Evolutionary conservation across 139 green algal species (phyloP).

Genomic region (Spirogloea muscicola): DNA sequence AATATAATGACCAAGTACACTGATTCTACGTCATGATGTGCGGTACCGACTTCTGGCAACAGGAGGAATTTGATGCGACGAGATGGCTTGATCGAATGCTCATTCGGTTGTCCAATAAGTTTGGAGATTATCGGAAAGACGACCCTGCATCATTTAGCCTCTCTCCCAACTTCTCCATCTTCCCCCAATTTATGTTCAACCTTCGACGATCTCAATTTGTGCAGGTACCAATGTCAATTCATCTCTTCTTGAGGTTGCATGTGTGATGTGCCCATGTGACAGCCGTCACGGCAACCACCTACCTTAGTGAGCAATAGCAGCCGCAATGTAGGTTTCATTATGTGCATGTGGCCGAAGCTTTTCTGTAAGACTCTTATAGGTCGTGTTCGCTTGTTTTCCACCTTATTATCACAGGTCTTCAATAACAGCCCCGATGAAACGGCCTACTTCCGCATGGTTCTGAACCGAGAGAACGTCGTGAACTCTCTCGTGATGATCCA

Average conservation of each 20-base stretch:
- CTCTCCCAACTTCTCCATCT: constrained; percentile 76
- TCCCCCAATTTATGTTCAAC: constrained; percentile 99
- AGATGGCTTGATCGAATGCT: constrained; percentile 85
- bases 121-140: constrained; percentile 84
- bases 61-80: constrained; percentile 95
- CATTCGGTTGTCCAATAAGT: constrained; percentile 64
- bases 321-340: neutral
- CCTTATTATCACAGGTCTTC: constrained; percentile 70
- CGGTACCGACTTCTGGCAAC: too few relatives aligned
- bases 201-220: constrained; percentile 89
- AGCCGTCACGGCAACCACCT: neutral
- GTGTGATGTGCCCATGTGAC: too few relatives aligned
- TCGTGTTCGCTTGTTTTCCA: constrained; percentile 1
- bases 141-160: constrained; percentile 89
- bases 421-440: constrained; percentile 96
- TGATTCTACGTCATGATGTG: too few relatives aligned
- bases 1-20: too few relatives aligned
- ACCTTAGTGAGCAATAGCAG: neutral
- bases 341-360: neutral
- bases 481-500: constrained; percentile 91
- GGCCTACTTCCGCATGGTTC: constrained; percentile 80
- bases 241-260: neutral
- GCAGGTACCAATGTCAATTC: constrained; percentile 56
- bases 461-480: constrained; percentile 75
- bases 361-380: neutral